These are phyloP conservation scores for Ophiostoma ulmi DNA, from an alignment of 2,329 filamentous ascomycete species.

Conservation along the genomic window DNA sequence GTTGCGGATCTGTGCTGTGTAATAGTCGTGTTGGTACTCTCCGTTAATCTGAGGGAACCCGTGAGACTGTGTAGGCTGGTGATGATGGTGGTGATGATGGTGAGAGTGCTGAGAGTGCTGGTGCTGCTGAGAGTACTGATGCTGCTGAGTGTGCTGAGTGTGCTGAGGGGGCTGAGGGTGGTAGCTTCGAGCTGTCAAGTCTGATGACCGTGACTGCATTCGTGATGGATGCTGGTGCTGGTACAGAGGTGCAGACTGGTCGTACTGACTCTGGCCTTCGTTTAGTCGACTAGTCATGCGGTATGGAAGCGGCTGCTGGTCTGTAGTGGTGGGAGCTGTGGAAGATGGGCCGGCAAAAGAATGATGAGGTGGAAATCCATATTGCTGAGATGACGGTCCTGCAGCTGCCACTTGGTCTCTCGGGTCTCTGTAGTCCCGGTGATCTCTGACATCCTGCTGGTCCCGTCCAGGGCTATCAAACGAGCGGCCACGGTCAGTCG, in stretches of 20 bases:
- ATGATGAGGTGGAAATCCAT: not conserved
- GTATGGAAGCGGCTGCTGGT: not conserved
- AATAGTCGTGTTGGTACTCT: not conserved
- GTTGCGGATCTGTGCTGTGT: not conserved
- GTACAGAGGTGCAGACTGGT: no score
- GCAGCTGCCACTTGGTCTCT: not conserved
- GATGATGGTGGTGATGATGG: slow-evolving; percentile 32
- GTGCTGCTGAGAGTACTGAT: not conserved
- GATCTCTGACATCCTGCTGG: not conserved
- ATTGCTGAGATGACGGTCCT: not conserved
- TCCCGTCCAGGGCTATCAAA: not conserved
- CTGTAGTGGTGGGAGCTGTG: not conserved
- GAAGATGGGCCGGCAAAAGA: not conserved
- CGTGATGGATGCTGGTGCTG: slow-evolving; percentile 17
- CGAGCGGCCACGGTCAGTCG: not conserved
- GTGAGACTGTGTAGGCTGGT: not conserved
- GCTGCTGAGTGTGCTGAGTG: not conserved
- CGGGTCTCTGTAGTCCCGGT: not conserved
- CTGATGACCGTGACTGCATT: slow-evolving; percentile 16
- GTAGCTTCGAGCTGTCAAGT: not conserved
- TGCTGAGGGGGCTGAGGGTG: not conserved
- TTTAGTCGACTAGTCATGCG: not conserved
- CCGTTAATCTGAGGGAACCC: not conserved
- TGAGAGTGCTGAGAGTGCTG: not conserved
- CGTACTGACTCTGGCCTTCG: not conserved